Base-by-base conservation (phyloP, 768 basidiomycete genomes). In the Mycena capillaripes region DNA sequence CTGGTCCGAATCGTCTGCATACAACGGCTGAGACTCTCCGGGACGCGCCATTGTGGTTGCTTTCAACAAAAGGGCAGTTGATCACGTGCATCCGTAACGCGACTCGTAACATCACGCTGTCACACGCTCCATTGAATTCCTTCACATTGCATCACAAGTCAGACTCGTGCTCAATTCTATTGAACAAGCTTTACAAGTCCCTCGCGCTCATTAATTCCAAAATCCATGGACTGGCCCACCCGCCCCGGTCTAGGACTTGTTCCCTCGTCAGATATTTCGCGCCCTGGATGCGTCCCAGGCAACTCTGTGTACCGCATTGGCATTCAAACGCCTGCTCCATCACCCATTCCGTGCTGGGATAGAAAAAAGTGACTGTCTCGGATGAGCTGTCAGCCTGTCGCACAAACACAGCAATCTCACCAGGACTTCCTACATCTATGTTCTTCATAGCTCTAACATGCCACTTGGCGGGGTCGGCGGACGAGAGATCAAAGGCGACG, bases 331-430 rank as follows among this genome's bases (percentile, higher is more conserved):
- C 84, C 76, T 89, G 89, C 23, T 85, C 89, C 90, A 92, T 91
- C 55, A 89, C 86, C 91, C 91, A 92, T 76, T 92, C 91, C 19
- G 90, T 92, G 75, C 86, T 88, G 21, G 91, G 91, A 78, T 92
- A 92, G 77, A 91, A 92, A 76, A 87, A 91, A 2, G 88, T 89
- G 65, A 91, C 83, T 81, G 78, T 36, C 29, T 21, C 57, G 29
- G 63, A 55, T 34, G n/a, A 63, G 40, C 36, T 55, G 42, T 71
- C 69, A 50, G 56, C 17, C 53, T 11, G 12, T 29, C 25, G 69
- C 58, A 46, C 30, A 38, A 29, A 69, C 61, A 25, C 29, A 80
- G 82, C 16, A 23, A 27, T 59, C 75, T 81, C 81, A 84, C 90
- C 70, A 23, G 80, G 44, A 36, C 84, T 81, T 34, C 85, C 85